Evolutionary conservation across 2,329 filamentous ascomycete species (phyloP), one percentile per base, ranked within the genome.

Genomic region (Pseudogymnoascus sp.): DNA sequence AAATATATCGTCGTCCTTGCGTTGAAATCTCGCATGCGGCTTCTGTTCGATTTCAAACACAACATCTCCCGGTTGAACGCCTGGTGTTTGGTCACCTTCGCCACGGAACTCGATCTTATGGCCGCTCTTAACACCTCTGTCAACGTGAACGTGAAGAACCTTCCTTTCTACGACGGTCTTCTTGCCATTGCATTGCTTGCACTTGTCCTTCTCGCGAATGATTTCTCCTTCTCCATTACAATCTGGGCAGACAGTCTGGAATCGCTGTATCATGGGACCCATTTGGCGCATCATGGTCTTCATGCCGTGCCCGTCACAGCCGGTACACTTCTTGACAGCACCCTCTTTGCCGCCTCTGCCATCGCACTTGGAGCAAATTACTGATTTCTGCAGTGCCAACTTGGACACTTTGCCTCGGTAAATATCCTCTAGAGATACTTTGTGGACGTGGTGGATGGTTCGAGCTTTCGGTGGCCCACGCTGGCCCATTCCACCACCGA

Each of bases 231-330:
- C 95, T 67, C 96, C 96, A 71, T 95, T 93, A 77, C 95, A 99
- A 79, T 99, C 96, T 28, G 93, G 90, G 84, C 95, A 99, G 71
- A 97, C 93, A 31, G 93, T 97, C 83, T 99, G 95, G 87, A 99
- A 99, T 64, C 95, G 91, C 81, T 99, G 96, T 71, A 99, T 97
- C 95, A 99, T 99, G 65, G 95, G 95, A 61, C 95, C 95, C 93
- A 99, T 97, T 80, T 99, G 95, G 75, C 96, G 90, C 95, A 99
- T 97, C 93, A 99, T 97, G 42, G 91, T 97, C 89, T 97, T 97
- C 90, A 97, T 96, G 78, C 95, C 95, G 68, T 89, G 86, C 69
- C 95, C 95, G 72, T 96, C 91, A 77, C 95, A 99, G 73, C 91
- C 90, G 42, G 85, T 75, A 78, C 95, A 99, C 73, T 89, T 90